Evolutionary conservation across 2,329 filamentous ascomycete genomes (phyloP).

Genomic region (Trichoderma simmonsii): DNA sequence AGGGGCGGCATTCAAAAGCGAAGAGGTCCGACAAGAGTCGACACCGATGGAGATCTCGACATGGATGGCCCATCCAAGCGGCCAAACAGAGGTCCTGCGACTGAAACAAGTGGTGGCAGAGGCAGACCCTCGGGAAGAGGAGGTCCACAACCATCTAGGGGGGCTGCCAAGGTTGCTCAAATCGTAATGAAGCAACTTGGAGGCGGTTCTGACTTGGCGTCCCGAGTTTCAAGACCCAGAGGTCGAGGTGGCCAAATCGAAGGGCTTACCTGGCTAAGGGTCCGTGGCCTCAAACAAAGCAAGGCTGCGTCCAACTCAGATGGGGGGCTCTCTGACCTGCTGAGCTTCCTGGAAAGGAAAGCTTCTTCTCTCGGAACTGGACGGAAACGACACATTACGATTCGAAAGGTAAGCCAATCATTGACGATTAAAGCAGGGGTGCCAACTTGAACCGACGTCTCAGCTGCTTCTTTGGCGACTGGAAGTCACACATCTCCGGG

Average conservation of each 20-base stretch:
- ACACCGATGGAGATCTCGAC: conserved; percentile 58
- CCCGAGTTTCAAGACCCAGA: conserved; percentile 34
- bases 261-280: conserved; percentile 39
- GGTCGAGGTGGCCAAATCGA: conserved; percentile 24
- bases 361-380: conserved; percentile 52
- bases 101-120: conserved; percentile 30
- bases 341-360: conserved; percentile 70
- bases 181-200: conserved; percentile 43
- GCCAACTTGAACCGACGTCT: conserved; percentile 16
- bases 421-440: conserved; percentile 33
- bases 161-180: conserved; percentile 39
- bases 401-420: conserved; percentile 71
- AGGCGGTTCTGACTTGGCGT: conserved; percentile 33
- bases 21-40: conserved; percentile 39
- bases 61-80: conserved; percentile 47
- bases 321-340: conserved; percentile 61
- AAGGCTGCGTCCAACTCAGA: conserved; percentile 65
- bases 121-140: conserved; percentile 31
- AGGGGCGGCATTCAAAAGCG: conserved; percentile 50
- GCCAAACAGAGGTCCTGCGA: conserved; percentile 30
- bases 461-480: conserved; percentile 17
- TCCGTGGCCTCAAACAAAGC: conserved; percentile 65
- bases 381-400: conserved; percentile 52
- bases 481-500: conserved; percentile 11
- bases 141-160: conserved; percentile 26